Percentiles rank a stretch among this genome's conserved stretches.
Evolutionary conservation across 164 flowering plant species (phyloP).

Genomic region (Vitis vinifera): ASM3070453v1 NC_081805.1:958001-958500

Average conservation of each 20-base stretch:
- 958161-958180: background rate
- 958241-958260: constrained; percentile 72
- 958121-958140: background rate
- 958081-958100: constrained; percentile 7
- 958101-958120: background rate
- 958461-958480: too few species aligned
- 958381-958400: too few species aligned
- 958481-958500: too few species aligned
- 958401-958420: too few species aligned
- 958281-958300: constrained; percentile 83
- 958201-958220: constrained; percentile 82
- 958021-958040: constrained; percentile 64
- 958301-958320: constrained; percentile 43
- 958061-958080: constrained; percentile 97
- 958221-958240: constrained; percentile 84
- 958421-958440: too few species aligned
- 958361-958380: too few species aligned
- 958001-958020: constrained; percentile 60
- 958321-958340: background rate
- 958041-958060: constrained; percentile 71
- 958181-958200: constrained; percentile 40
- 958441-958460: too few species aligned
- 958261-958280: constrained; percentile 65
- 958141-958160: background rate
- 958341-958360: too few species aligned